Evolutionary conservation across 192 early-diverging fungal genomes (phyloP).

Genomic region (Coemansia sp.): DNA sequence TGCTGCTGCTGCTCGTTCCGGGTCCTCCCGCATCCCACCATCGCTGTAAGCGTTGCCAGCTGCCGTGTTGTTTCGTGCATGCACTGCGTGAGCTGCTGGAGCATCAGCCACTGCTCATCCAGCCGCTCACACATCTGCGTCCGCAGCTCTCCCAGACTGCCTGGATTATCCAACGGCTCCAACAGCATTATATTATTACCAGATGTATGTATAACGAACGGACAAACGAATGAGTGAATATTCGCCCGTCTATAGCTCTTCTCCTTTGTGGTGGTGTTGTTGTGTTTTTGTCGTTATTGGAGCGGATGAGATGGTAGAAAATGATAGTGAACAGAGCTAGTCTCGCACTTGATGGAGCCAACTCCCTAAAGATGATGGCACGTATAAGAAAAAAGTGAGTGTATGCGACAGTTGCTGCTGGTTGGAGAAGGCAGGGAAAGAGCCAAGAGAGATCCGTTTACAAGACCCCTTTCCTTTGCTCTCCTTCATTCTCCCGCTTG

Average conservation of each 20-base stretch:
- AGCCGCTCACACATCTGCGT: slow-evolving; percentile 30
- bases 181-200: neutral
- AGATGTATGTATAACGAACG: too few species aligned
- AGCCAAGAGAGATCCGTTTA: too few species aligned
- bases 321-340: too few species aligned
- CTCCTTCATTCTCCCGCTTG: too few species aligned
- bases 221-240: neutral
- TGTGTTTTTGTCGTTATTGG: too few species aligned
- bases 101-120: slow-evolving; percentile 48
- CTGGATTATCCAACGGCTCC: neutral
- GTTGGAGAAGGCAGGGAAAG: too few species aligned
- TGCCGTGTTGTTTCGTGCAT: slow-evolving; percentile 34
- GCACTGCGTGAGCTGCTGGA: slow-evolving; percentile 35
- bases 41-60: slow-evolving; percentile 16
- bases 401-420: too few species aligned
- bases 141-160: slow-evolving; percentile 22
- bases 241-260: slow-evolving; percentile 5
- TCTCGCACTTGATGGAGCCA: too few species aligned
- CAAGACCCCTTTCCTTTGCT: too few species aligned
- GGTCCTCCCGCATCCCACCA: neutral
- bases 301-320: too few species aligned
- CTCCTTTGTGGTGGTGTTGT: neutral
- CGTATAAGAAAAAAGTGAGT: too few species aligned
- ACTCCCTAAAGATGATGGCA: too few species aligned
- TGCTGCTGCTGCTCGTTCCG: slow-evolving; percentile 11